Evolutionary conservation across 148 eudicot genomes (phyloP).

Genomic region (Chenopodium berlandieri): DNA sequence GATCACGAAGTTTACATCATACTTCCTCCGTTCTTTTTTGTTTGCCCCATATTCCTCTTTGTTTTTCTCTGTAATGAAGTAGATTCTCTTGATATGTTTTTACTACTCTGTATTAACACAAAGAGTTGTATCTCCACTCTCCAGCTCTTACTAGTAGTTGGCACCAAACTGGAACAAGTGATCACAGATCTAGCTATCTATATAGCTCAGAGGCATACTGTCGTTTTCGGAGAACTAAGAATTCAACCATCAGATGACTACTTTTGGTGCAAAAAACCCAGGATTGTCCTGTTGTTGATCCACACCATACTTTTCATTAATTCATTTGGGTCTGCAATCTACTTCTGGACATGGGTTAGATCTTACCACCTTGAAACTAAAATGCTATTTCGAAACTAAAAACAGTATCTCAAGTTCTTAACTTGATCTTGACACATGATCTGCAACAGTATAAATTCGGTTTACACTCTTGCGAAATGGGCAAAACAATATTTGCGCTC

Average conservation of each 20-base stretch:
- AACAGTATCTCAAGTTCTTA: background rate
- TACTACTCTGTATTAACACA: background rate
- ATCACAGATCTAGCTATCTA: slow-evolving; percentile 17
- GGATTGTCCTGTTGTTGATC: background rate
- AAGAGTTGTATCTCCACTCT: background rate
- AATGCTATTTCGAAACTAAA: too few relatives aligned
- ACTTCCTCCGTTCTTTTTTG: too few relatives aligned
- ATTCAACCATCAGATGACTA: slow-evolving; percentile 21
- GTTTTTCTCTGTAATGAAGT: background rate
- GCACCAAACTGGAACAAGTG: slow-evolving; percentile 26
- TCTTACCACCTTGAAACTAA: background rate
- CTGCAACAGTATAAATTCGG: slow-evolving; percentile 15
- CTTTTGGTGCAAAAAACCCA: slow-evolving; percentile 23
- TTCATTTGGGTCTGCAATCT: slow-evolving; percentile 16
- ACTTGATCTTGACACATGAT: background rate
- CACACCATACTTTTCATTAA: slow-evolving; percentile 16
- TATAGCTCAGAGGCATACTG: slow-evolving; percentile 15
- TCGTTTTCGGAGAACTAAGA: background rate
- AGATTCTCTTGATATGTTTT: background rate
- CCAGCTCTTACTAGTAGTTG: slow-evolving; percentile 21
- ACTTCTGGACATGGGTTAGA: slow-evolving; percentile 27
- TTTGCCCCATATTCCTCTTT: too few relatives aligned
- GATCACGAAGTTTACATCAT: too few relatives aligned
- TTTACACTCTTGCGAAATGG: slow-evolving; percentile 1
- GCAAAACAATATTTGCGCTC: slow-evolving; percentile 5